These are phyloP conservation scores for Monosporozyma servazzii DNA, from an alignment of 805 yeast genomes.

Conservation along the genomic window DNA sequence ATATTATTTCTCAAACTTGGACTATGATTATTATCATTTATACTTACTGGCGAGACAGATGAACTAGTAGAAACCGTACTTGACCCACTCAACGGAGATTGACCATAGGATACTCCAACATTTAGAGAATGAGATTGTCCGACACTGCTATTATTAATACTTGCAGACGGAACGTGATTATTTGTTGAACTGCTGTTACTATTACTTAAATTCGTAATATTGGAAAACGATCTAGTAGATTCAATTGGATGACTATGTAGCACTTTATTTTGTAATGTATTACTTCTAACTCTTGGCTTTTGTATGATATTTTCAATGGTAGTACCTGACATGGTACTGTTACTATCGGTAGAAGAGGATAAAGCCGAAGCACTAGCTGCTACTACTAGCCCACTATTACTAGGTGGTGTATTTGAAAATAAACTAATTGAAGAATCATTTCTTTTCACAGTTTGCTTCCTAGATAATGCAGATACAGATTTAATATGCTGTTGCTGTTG, in stretches of 20 bases:
- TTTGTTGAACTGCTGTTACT: background rate
- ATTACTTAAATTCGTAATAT: slow-evolving; percentile 9
- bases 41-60: background rate
- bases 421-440: slow-evolving; percentile 6
- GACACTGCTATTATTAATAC: too few species aligned
- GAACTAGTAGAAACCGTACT: slow-evolving; percentile 2
- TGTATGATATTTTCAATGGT: slow-evolving; percentile 7
- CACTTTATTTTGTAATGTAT: slow-evolving; percentile 16
- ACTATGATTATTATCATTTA: background rate
- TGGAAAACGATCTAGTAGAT: slow-evolving; percentile 15
- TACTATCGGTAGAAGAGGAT: background rate
- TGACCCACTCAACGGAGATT: slow-evolving; percentile 2
- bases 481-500: background rate
- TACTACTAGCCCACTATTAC: background rate
- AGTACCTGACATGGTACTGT: background rate
- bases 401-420: background rate
- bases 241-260: background rate
- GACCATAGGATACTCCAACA: background rate
- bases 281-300: slow-evolving; percentile 19
- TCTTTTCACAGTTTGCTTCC: slow-evolving; percentile 3
- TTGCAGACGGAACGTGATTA: background rate
- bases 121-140: background rate
- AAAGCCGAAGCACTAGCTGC: background rate
- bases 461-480: background rate
- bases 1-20: background rate